Evolutionary conservation across 306 rosid genomes (phyloP), one percentile per base, ranked within the genome.

Genomic region (Cucurbita pepo): DNA sequence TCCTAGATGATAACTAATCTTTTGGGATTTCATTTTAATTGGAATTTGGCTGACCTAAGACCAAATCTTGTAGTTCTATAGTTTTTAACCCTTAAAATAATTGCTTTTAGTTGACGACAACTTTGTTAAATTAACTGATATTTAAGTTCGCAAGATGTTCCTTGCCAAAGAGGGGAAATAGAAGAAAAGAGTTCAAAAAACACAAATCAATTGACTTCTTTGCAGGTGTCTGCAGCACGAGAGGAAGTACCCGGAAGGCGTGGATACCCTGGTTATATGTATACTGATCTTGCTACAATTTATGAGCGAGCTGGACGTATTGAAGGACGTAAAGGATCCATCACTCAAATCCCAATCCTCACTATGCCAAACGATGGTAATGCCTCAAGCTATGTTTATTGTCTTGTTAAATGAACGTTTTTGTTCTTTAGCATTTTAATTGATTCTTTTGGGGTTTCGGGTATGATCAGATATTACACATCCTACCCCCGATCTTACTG

Each of bases 211-310:
- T 71, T 70, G 51, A 71, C 74, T 43, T 30, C 77, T 78, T 77
- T 79, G 71, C 74, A 95, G 99, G 99, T 95, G 62, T 95, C 99
- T 81, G 99, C 99, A 84, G 99, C 99, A 56, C 90, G 99, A 80
- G 99, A 95, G 80, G 99, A 95, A 84, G 99, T 95, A 19, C 99
- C 99, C 0, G 99, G 99, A 83, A 95, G 99, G 81, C 99, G 99
- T 91, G 99, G 99, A 56, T 95, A 95, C 79, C 99, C 99, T 3
- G 99, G 99, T 59, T 95, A 95, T 72, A 95, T 95, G 99, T 95
- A 95, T 79, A 95, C 99, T 12, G 99, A 95, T 95, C 87, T 95
- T 81, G 99, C 99, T 45, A 92, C 97, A 77, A 95, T 95, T 78
- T 95, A 95, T 80, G 99, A 95, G 79, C 95, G 99, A 74, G 99